Evolutionary conservation across 371 early-diverging fungal species (phyloP).

Genomic region (Nematocida homosporus): DNA sequence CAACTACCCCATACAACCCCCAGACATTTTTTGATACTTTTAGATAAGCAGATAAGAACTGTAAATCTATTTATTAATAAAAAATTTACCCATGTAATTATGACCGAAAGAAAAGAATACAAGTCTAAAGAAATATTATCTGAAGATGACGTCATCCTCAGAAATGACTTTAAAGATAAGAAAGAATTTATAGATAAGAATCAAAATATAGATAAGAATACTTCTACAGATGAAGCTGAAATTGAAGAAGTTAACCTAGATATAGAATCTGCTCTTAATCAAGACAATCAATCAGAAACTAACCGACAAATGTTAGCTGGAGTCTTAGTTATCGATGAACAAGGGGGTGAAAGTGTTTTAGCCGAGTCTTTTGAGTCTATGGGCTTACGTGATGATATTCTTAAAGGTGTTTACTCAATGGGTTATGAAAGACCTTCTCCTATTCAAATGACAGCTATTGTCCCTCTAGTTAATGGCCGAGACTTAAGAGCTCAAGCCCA

Average conservation of each 20-base stretch:
- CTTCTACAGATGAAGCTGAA: slow-evolving; percentile 5
- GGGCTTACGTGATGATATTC: slow-evolving; percentile 82
- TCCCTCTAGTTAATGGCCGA: slow-evolving; percentile 83
- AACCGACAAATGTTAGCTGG: slow-evolving; percentile 30
- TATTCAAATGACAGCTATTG: slow-evolving; percentile 96
- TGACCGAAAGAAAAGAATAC: slow-evolving; percentile 51
- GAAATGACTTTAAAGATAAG: slow-evolving; percentile 13
- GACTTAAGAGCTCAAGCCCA: slow-evolving; percentile 71
- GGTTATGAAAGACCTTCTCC: slow-evolving; percentile 94
- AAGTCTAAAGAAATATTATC: neutral
- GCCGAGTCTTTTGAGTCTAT: slow-evolving; percentile 55
- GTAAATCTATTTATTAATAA: slow-evolving; percentile 48
- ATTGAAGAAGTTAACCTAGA: slow-evolving; percentile 18
- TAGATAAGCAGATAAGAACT: slow-evolving; percentile 8
- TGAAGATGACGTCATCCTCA: neutral
- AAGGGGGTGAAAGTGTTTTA: slow-evolving; percentile 50
- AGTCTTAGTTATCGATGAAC: slow-evolving; percentile 46
- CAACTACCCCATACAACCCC: slow-evolving; percentile 5
- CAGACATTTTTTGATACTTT: slow-evolving; percentile 35
- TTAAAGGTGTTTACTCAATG: slow-evolving; percentile 93
- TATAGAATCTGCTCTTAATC: slow-evolving; percentile 21
- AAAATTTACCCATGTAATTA: slow-evolving; percentile 56
- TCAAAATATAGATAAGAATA: neutral
- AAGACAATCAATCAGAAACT: neutral
- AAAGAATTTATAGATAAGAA: neutral